Evolutionary conservation across 768 basidiomycete species (phyloP), one percentile per base, ranked within the genome.

Genomic region (Russula sp.): DNA sequence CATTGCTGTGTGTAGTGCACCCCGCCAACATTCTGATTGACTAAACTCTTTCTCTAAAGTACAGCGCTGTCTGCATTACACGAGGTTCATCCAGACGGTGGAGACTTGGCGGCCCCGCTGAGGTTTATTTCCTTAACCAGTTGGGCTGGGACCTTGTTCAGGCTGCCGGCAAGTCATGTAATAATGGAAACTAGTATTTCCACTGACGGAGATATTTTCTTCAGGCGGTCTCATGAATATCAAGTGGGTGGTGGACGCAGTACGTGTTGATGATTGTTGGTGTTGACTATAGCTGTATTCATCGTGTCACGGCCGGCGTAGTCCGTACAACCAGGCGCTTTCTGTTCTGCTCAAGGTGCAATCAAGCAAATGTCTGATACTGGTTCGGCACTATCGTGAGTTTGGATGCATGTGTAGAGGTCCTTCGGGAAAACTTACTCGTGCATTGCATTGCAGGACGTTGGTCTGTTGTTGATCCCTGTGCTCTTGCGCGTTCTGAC

Each of bases 201-300:
- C 13, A 27, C 47, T 61, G 39, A 61, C 32, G 18, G 6, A 6
- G n/a, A 3, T 53, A 27, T n/a, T 35, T 32, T 0, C 13, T 55
- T 45, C 48, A 77, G 77, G 78, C 2, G 75, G 75, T 2, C 68
- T 78, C 18, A 71, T 79, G 64, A 68, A 75, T 62, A 70, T 75
- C 13, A 70, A 66, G 62, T 77, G 77, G 77, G 69, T 73, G 27
- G 57, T 55, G 42, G 66, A 71, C 44, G 71, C 70, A 20, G 76
- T 76, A 48, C 53, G 75, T 71, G 13, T 54, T 49, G 4, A 8
- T 18, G 11, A 8, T 37, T n/a, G 8, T 32, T 8, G 22, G 18
- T 20, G 14, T 39, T 40, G n/a, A 31, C 3, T 18, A 16, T 55
- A 5, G 27, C 6, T 10, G 10, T 55, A 16, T 18, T 49, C 7